A percentile compares a stretch with the other conserved stretches of the same genome.
These are phyloP conservation scores for Nakazawaea anatomiae DNA, from an alignment of 805 yeast genomes.

Conservation along the genomic window DNA sequence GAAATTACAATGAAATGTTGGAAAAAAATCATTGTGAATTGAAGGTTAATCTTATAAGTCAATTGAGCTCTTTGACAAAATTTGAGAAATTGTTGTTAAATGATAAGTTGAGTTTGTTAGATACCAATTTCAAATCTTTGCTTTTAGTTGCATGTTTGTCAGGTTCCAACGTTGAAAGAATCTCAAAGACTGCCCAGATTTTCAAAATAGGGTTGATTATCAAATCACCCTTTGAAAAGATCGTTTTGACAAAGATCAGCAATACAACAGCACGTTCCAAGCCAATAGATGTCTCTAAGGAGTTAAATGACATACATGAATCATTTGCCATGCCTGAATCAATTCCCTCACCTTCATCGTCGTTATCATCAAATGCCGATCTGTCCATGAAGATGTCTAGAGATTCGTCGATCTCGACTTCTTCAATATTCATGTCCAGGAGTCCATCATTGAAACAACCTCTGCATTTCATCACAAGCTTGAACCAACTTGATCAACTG, in stretches of 20 bases:
- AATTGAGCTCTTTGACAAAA: not conserved
- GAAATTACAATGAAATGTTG: conserved; percentile 3
- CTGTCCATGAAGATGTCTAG: conserved; percentile 8
- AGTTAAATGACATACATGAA: conserved; percentile 8
- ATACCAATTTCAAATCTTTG: not conserved
- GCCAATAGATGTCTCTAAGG: conserved; percentile 8
- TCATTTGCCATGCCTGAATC: conserved; percentile 3
- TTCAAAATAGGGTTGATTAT: not conserved
- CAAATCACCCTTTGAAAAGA: not conserved
- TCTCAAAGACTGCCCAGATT: not conserved
- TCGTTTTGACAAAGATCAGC: not conserved
- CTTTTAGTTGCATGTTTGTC: conserved; percentile 1
- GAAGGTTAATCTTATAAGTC: not conserved
- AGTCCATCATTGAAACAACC: conserved; percentile 2
- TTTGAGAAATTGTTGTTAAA: conserved; percentile 1
- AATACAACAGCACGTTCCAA: not conserved
- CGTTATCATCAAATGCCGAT: not conserved
- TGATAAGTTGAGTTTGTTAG: conserved; percentile 1
- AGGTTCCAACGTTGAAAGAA: not conserved
- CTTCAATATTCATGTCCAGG: conserved; percentile 5
- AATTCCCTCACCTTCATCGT: not conserved
- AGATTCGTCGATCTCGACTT: conserved; percentile 2
- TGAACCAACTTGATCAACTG: not conserved
- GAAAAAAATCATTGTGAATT: not conserved
- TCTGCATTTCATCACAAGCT: not conserved